Evolutionary conservation across 176 grass and related monocot species (phyloP), one percentile per base, ranked within the genome.

Genomic region (Avena insularis): DNA sequence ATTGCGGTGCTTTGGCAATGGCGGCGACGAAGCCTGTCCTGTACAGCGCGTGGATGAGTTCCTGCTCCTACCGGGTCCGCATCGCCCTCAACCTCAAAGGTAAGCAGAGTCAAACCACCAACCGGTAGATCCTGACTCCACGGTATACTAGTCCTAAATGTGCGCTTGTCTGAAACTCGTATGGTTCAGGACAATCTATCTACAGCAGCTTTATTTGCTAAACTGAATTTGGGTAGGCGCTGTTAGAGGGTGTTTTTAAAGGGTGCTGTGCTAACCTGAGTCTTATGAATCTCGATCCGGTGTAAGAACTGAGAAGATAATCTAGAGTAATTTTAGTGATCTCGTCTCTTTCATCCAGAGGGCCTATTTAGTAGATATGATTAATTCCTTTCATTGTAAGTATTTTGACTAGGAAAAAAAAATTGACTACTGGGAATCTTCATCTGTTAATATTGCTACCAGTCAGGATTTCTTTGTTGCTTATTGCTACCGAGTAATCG

Each of bases 71-170:
- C 27, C 53, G 93, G 36, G 91, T 91, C 71, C 93, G 96, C n/a
- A 94, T 95, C 20, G 90, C 88, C 17, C 96, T 98, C 65, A 91
- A 85, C 70, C 88, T 98, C 82, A 98, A 98, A 98, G 96, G 96
- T 97, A 75, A 50, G 14, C 17, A 16, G 5, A 16, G 45, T 35
- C 15, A 72, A 38, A 23, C 2, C 4, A 82, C 47, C n/a, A 49
- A n/a, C 56, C 16, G 7, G 20, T 9, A 1, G 56, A n/a, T n/a
- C 19, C 19, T 59, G n/a, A n/a, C 40, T 58, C 56, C 16, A 8
- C 40, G 5, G 0, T 43, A 43, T 43, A 43, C 40, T 58, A 58
- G 17, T 7, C 17, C 56, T 58, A 43, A 5, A 43, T 7, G 14
- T 20, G 56, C 20, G 56, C 56, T 58, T 20, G 6, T 20, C 56